Percentiles rank a stretch among this genome's conserved stretches.
Evolutionary conservation across 2,329 filamentous ascomycete genomes (phyloP).

Genomic region (Colletotrichum tabaci): DNA sequence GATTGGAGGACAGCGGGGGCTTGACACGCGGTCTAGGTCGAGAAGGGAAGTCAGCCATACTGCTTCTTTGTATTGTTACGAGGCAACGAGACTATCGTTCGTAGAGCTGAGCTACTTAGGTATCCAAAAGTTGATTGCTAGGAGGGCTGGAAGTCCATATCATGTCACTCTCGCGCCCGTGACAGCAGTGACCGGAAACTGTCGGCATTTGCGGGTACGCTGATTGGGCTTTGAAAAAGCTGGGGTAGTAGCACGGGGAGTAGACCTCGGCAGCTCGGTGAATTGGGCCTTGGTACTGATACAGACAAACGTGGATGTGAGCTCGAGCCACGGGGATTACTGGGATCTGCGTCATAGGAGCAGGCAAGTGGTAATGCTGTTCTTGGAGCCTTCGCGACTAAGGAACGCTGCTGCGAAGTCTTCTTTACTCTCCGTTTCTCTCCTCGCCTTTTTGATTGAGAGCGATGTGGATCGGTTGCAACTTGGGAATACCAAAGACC

Average conservation of each 20-base stretch:
- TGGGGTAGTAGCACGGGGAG: constrained; percentile 22
- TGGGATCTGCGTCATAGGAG: constrained; percentile 16
- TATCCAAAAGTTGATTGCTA: constrained; percentile 37
- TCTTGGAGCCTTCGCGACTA: not conserved
- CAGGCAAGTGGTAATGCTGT: not conserved
- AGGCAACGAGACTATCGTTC: constrained; percentile 5
- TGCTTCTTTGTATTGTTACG: constrained; percentile 17
- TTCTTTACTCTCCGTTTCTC: not conserved
- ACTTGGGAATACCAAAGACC: too few species aligned
- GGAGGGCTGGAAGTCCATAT: not conserved
- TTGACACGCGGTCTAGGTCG: not conserved
- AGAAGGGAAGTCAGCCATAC: not conserved
- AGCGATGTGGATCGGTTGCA: not conserved
- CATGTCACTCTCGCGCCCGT: not conserved
- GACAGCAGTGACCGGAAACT: constrained; percentile 31
- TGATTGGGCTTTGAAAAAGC: constrained; percentile 26
- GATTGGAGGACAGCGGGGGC: not conserved
- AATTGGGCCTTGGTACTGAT: constrained; percentile 13
- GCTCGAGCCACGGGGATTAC: not conserved
- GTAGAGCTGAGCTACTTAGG: constrained; percentile 35
- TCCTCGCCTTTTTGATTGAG: too few species aligned
- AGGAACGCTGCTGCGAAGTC: not conserved
- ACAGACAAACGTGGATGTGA: not conserved
- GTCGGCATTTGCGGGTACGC: constrained; percentile 28
- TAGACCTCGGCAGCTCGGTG: constrained; percentile 40